phyloP scores from a whole-genome alignment of 2,329 filamentous ascomycete genomes.

The Trichoderma asperellum region DNA sequence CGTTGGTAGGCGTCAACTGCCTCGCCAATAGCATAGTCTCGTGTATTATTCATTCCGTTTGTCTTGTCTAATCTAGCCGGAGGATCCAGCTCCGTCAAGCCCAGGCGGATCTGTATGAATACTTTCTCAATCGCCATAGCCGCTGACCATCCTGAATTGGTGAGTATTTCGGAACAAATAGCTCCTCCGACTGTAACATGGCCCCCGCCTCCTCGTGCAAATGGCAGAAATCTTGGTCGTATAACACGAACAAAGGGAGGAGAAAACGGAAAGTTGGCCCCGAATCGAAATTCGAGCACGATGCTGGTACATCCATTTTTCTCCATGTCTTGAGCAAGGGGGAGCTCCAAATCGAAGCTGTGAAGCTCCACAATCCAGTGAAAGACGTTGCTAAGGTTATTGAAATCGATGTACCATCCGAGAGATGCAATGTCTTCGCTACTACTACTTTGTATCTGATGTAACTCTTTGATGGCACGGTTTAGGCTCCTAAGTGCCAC shows the following conservation, averaged over 20 bases:
- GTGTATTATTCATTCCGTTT: background rate
- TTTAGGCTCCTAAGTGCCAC: conserved; percentile 36
- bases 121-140: conserved; percentile 76
- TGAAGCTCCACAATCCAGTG: conserved; percentile 93
- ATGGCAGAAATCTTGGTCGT: conserved; percentile 76
- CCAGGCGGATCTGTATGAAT: conserved; percentile 78
- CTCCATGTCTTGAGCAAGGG: conserved; percentile 77
- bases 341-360: conserved; percentile 71
- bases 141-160: conserved; percentile 79
- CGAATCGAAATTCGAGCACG: conserved; percentile 81
- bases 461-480: conserved; percentile 63
- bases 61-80: conserved; percentile 68
- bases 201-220: conserved; percentile 74
- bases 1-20: conserved; percentile 74
- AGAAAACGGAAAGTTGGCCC: conserved; percentile 71
- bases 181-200: conserved; percentile 85
- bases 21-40: conserved; percentile 69
- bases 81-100: conserved; percentile 70
- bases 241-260: conserved; percentile 87
- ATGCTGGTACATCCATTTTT: conserved; percentile 64
- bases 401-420: conserved; percentile 80
- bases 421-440: conserved; percentile 64
- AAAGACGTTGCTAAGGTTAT: conserved; percentile 73
- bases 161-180: conserved; percentile 82
- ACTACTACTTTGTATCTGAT: conserved; percentile 61